phyloP scores from a whole-genome alignment of 176 grass and related monocot genomes.

The Oryza officinalis region DNA sequence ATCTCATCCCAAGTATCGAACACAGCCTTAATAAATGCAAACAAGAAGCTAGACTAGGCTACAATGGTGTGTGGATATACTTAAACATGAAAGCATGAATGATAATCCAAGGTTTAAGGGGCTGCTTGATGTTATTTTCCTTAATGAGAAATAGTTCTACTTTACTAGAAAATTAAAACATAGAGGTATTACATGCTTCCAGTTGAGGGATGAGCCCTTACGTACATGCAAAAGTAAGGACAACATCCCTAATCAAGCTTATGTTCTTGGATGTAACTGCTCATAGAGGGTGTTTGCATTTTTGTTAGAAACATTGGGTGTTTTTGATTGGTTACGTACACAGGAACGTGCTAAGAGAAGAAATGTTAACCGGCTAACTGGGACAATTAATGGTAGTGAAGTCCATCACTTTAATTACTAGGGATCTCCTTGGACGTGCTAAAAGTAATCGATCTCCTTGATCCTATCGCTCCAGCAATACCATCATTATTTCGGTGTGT shows the following conservation, averaged over 20 bases:
- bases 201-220: not conserved
- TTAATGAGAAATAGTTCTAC: not conserved
- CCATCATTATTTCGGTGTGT: too few species aligned
- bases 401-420: not conserved
- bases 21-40: not conserved
- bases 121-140: not conserved
- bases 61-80: not conserved
- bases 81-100: not conserved
- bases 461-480: too few species aligned
- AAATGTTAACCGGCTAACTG: not conserved
- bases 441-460: too few species aligned
- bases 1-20: too few species aligned
- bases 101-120: not conserved
- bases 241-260: not conserved
- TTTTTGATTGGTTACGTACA: not conserved
- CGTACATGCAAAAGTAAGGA: not conserved
- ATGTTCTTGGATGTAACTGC: not conserved
- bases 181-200: not conserved
- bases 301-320: not conserved
- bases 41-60: not conserved
- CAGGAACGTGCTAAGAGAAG: not conserved
- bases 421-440: not conserved
- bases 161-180: not conserved
- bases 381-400: not conserved
- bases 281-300: not conserved